These are phyloP conservation scores for Ulmus americana DNA, from an alignment of 331 rosid genomes.

Conservation along the genomic window DNA sequence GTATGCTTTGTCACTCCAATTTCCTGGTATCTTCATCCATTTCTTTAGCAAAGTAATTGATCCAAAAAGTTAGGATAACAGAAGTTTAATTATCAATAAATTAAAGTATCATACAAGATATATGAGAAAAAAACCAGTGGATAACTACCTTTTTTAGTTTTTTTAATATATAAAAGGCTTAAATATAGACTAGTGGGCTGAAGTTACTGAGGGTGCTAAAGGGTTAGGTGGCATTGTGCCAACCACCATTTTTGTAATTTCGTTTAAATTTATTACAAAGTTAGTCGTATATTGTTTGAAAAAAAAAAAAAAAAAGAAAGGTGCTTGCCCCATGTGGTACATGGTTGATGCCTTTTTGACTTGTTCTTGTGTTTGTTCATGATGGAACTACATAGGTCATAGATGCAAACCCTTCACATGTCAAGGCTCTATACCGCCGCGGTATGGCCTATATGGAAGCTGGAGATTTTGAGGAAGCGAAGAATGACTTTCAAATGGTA, in stretches of 20 bases:
- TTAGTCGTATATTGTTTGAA: too few relatives aligned
- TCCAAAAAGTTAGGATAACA: background rate
- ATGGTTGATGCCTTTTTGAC: background rate
- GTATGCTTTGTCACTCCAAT: conserved; percentile 29
- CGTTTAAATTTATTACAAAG: too few relatives aligned
- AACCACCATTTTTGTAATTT: too few relatives aligned
- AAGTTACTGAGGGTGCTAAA: background rate
- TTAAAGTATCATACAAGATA: background rate
- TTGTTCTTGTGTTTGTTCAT: conserved; percentile 15
- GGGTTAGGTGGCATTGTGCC: background rate
- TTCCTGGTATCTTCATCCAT: conserved; percentile 8
- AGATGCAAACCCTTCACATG: conserved; percentile 85
- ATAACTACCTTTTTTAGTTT: too few relatives aligned
- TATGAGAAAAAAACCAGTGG: background rate
- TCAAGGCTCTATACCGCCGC: conserved; percentile 87
- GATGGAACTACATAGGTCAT: conserved; percentile 51
- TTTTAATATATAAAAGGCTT: too few relatives aligned
- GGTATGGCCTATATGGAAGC: conserved; percentile 89
- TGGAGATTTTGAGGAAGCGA: conserved; percentile 93
- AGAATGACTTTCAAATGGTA: conserved; percentile 71
- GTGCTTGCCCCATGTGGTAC: too few relatives aligned
- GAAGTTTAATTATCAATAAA: background rate
- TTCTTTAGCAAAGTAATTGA: conserved; percentile 1
- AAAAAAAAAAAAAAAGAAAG: too few relatives aligned
- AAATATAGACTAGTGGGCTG: background rate